Percentiles rank a stretch among this genome's conserved stretches.
phyloP scores from a whole-genome alignment of 305 asterid genomes.

The Fraxinus platypoda region DNA sequence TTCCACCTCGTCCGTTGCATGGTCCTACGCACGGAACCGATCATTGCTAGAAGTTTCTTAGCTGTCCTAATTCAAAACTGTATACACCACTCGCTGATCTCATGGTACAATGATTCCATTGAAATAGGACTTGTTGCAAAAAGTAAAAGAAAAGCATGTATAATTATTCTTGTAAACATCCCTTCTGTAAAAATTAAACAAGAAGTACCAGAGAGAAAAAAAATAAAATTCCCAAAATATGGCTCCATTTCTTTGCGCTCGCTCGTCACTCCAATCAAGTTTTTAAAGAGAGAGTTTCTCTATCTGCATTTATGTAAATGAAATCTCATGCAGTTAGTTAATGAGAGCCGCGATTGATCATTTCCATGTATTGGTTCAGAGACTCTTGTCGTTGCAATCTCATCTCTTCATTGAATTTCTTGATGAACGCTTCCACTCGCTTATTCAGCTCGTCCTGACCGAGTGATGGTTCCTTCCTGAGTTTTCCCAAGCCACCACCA shows the following conservation, averaged over 20 bases:
- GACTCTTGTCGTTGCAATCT: constrained; percentile 77
- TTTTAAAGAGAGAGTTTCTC: constrained; percentile 5
- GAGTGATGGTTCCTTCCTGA: constrained; percentile 61
- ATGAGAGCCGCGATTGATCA: constrained; percentile 46
- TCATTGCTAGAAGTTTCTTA: not conserved
- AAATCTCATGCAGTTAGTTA: not conserved
- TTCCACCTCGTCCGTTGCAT: not conserved
- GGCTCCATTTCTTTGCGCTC: not conserved
- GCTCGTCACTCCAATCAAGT: not conserved
- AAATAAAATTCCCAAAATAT: not conserved
- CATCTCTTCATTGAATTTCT: constrained; percentile 79
- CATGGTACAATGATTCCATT: not conserved
- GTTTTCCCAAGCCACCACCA: constrained; percentile 44
- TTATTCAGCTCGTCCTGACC: constrained; percentile 69
- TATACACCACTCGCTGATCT: not conserved
- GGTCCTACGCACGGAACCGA: not conserved
- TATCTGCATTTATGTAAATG: not conserved
- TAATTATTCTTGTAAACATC: not conserved
- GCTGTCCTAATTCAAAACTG: not conserved
- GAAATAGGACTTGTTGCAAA: not conserved
- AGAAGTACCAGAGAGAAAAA: not conserved
- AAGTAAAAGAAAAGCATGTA: not conserved
- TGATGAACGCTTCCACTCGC: constrained; percentile 79
- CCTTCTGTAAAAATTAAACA: not conserved
- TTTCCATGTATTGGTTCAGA: constrained; percentile 52